A percentile compares a stretch with the other conserved stretches of the same genome.
phyloP scores from a whole-genome alignment of 768 basidiomycete species.

The Mycena amicta region DNA sequence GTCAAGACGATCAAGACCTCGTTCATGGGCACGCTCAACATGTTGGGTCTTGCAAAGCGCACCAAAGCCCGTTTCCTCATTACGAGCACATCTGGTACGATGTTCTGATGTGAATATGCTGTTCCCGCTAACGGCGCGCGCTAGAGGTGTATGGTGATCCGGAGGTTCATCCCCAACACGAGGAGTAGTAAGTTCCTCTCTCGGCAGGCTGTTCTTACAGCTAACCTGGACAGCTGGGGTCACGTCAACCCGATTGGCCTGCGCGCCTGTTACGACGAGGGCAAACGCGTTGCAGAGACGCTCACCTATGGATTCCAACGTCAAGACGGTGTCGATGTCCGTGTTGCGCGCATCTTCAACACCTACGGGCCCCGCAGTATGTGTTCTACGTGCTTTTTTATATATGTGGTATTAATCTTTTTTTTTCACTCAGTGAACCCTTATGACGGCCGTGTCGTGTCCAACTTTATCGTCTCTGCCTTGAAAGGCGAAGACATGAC shows the following conservation, averaged over 20 bases:
- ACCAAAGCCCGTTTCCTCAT: slow-evolving; percentile 97
- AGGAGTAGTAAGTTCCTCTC: slow-evolving; percentile 77
- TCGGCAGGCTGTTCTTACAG: slow-evolving; percentile 3
- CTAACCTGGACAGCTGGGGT: slow-evolving; percentile 71
- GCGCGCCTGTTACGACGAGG: slow-evolving; percentile 99
- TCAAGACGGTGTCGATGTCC: slow-evolving; percentile 93
- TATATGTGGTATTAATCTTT: background rate
- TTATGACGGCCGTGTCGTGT: slow-evolving; percentile 94
- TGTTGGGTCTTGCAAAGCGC: slow-evolving; percentile 97
- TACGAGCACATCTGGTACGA: slow-evolving; percentile 86
- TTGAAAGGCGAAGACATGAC: slow-evolving; percentile 96
- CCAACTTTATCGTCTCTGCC: slow-evolving; percentile 98
- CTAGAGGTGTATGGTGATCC: slow-evolving; percentile 98
- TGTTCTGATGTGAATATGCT: slow-evolving; percentile 5
- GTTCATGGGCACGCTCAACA: slow-evolving; percentile 97
- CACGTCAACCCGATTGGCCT: slow-evolving; percentile 98
- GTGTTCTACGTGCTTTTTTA: slow-evolving; percentile 27
- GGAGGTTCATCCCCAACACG: slow-evolving; percentile 94
- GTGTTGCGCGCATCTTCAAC: slow-evolving; percentile 98
- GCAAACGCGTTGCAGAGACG: slow-evolving; percentile 98
- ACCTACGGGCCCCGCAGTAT: slow-evolving; percentile 87
- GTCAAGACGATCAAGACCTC: slow-evolving; percentile 99
- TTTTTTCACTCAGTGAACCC: slow-evolving; percentile 74
- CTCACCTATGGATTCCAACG: slow-evolving; percentile 94
- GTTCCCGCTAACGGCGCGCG: slow-evolving; percentile 12